phyloP scores from a whole-genome alignment of 1,139 yeast species.

The Martiniozyma asiatica region DNA sequence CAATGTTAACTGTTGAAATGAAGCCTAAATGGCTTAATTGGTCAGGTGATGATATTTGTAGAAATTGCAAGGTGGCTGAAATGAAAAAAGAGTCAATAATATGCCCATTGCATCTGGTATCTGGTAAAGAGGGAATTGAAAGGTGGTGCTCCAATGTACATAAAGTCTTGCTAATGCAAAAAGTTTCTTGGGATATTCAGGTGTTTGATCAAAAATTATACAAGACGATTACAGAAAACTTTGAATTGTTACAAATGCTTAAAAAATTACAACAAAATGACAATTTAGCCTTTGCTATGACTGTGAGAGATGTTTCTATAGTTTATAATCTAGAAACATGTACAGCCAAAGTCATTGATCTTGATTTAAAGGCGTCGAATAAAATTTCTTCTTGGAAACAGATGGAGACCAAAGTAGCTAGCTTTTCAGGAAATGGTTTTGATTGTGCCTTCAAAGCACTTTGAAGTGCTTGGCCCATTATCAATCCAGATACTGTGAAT shows the following conservation, averaged over 20 bases:
- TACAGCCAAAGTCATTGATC: slow-evolving; percentile 29
- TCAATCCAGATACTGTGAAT: slow-evolving; percentile 8
- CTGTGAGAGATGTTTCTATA: slow-evolving; percentile 44
- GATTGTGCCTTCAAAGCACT: slow-evolving; percentile 8
- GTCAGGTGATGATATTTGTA: slow-evolving; percentile 11
- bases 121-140: slow-evolving; percentile 5
- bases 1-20: slow-evolving; percentile 17
- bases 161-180: slow-evolving; percentile 4
- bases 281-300: slow-evolving; percentile 30
- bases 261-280: slow-evolving; percentile 6
- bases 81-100: slow-evolving; percentile 9
- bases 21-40: slow-evolving; percentile 24
- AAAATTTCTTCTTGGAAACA: slow-evolving; percentile 20
- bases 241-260: not conserved
- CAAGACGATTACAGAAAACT: not conserved
- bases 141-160: slow-evolving; percentile 15
- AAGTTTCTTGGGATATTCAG: not conserved
- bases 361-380: slow-evolving; percentile 24
- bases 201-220: not conserved
- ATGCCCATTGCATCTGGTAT: slow-evolving; percentile 15
- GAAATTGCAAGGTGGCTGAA: slow-evolving; percentile 19
- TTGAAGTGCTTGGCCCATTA: slow-evolving; percentile 1
- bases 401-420: slow-evolving; percentile 15
- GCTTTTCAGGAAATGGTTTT: slow-evolving; percentile 3
- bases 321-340: slow-evolving; percentile 26